phyloP scores from a whole-genome alignment of 208 protist species.

The Tritrichomonas foetus region DNA sequence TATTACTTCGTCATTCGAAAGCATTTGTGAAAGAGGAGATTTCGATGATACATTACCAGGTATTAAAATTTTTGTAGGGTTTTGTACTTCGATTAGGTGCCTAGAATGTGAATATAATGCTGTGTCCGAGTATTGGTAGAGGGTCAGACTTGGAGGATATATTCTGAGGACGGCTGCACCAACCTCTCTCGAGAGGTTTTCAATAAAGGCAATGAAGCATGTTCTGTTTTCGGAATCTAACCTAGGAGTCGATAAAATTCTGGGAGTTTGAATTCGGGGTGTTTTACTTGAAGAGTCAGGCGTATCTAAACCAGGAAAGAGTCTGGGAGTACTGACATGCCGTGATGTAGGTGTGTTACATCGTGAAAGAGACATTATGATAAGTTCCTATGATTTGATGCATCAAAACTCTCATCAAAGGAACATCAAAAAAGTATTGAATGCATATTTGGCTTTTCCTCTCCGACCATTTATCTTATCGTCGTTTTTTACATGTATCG shows the following conservation, averaged over 20 bases:
- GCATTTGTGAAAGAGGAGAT: not conserved
- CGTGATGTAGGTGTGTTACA: too few species aligned
- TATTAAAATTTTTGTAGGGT: not conserved
- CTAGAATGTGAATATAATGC: not conserved
- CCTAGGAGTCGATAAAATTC: not conserved
- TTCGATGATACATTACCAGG: not conserved
- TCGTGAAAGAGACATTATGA: too few species aligned
- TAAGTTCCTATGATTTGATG: too few species aligned
- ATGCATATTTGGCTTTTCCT: too few species aligned
- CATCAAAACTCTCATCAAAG: too few species aligned
- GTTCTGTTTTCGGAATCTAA: not conserved
- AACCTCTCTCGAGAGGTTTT: not conserved
- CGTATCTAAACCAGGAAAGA: too few species aligned
- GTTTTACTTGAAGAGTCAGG: not conserved
- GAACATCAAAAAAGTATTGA: too few species aligned
- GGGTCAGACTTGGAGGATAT: not conserved
- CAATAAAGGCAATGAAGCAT: not conserved
- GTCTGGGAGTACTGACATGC: too few species aligned
- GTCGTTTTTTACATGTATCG: too few species aligned
- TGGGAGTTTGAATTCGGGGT: not conserved
- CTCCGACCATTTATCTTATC: too few species aligned
- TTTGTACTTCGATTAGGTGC: not conserved
- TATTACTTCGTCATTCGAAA: not conserved
- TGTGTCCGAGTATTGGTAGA: constrained; percentile 10
- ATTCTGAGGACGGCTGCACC: not conserved